Conservation (phyloP, 1,284 basidiomycete species). For the Apiotrichum montevideense region DNA sequence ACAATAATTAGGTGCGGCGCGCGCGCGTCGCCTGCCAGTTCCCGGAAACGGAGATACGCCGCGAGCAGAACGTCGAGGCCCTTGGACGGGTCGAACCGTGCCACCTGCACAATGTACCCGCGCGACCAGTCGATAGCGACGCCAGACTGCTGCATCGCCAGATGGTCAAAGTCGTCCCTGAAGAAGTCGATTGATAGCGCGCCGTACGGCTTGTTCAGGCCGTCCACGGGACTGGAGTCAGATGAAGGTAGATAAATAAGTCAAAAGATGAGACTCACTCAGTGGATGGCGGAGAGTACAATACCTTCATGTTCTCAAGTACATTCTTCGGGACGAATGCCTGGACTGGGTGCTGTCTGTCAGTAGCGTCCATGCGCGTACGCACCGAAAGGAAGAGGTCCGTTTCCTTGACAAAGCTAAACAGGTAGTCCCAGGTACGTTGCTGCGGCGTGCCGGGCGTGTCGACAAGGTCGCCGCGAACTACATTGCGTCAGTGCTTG, state of each 20-base stretch:
- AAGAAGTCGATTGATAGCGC: conserved; percentile 32
- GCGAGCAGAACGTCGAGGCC: conserved; percentile 54
- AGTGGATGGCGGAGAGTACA: conserved; percentile 45
- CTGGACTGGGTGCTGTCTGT: conserved; percentile 65
- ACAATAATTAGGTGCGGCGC: conserved; percentile 71
- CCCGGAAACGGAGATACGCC: conserved; percentile 70
- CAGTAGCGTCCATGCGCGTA: neutral
- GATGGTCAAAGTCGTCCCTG: conserved; percentile 33
- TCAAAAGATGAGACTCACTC: conserved; percentile 25
- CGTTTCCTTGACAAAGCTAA: conserved; percentile 75
- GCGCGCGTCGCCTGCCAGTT: conserved; percentile 50
- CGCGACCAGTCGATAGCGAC: conserved; percentile 66
- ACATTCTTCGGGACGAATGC: conserved; percentile 81
- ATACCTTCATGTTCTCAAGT: conserved; percentile 48
- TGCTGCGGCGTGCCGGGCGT: conserved; percentile 61
- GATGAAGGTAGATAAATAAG: neutral
- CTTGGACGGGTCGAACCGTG: conserved; percentile 70
- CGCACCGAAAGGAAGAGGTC: conserved; percentile 73
- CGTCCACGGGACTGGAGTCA: conserved; percentile 63
- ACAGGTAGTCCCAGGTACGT: conserved; percentile 83
- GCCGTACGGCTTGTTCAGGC: conserved; percentile 63
- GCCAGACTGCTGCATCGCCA: conserved; percentile 36
- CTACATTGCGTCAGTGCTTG: conserved; percentile 8
- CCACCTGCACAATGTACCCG: conserved; percentile 75
- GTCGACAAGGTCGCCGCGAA: conserved; percentile 39